Base-by-base conservation (phyloP, 371 early-diverging fungal species). In the Umbelopsis sp. region DNA sequence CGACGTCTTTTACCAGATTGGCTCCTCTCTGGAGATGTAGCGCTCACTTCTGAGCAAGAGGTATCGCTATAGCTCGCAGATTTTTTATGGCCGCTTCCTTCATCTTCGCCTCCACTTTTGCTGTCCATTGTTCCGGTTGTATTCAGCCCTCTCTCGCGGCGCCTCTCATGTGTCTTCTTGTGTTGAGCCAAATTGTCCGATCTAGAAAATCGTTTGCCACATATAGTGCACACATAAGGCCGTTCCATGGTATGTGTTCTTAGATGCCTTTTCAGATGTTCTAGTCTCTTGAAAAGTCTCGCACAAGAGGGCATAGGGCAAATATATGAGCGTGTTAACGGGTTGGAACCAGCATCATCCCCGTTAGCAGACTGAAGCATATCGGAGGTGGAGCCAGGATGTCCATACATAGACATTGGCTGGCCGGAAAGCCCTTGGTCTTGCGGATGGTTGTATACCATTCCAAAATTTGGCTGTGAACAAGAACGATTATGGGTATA, bases 161-260 rank as follows among this genome's bases (percentile, higher is more conserved):
- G 25, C 18, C 57, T 32, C 16, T 81, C 80, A 57, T 94, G 95
- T 4, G 93, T 93, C 76, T 92, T 91, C 52, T 89, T 85, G 75
- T 95, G 95, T 50, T 93, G 93, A 62, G 91, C 89, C 63, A 95
- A 79, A 32, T 93, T 93, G 68, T 95, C 95, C 57, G 89, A 89
- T 24, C 95, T 83, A 11, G 93, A 90, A 71, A 95, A 95, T 18
- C 82, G 80, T 74, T 94, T 94, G 51, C 86, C 86, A 79, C 96
- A 96, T 16, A 82, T 78, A 29, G 79, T 79, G 72, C 93, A 93
- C 11, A 86, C 77, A 68, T 91, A 93, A 44, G 92, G 93, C 14
- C 89, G 82, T 69, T 91, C 90, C 73, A 89, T 83, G 44, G 92
- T 91, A 73, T 92, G 90, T n/a, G 90, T 87, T 37, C 91, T 88